Conservation (phyloP, 2,329 filamentous ascomycete genomes). For the Ilyonectria destructans region DNA sequence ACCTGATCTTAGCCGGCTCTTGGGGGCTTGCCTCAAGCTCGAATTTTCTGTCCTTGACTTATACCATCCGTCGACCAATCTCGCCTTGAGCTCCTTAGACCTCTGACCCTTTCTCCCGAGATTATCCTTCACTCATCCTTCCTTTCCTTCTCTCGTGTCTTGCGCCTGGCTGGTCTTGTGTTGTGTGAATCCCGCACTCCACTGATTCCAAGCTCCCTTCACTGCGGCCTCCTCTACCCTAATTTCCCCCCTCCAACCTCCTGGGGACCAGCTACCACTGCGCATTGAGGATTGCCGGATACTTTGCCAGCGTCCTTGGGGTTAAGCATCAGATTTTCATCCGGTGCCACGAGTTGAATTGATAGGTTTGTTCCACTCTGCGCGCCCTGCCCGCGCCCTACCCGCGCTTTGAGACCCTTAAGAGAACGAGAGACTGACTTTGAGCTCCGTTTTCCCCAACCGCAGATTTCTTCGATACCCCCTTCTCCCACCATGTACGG, state of each 20-base stretch:
- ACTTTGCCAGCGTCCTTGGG: conserved; percentile 48
- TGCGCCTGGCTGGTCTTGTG: conserved; percentile 51
- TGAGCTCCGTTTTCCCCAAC: conserved; percentile 23
- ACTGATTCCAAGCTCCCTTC: conserved; percentile 43
- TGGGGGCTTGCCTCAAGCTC: conserved; percentile 42
- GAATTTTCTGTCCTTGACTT: conserved; percentile 51
- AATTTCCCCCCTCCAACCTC: conserved; percentile 49
- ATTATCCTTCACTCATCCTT: conserved; percentile 49
- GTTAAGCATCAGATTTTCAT: conserved; percentile 45
- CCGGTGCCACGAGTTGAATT: conserved; percentile 50
- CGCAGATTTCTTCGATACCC: conserved; percentile 62
- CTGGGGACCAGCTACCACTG: conserved; percentile 50
- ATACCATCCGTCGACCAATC: conserved; percentile 50
- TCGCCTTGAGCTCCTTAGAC: conserved; percentile 44
- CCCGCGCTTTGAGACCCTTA: conserved; percentile 11
- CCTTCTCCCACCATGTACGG: conserved; percentile 82
- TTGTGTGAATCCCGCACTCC: conserved; percentile 47
- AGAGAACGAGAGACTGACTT: conserved; percentile 37
- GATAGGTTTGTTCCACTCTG: conserved; percentile 50
- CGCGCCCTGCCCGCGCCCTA: background rate
- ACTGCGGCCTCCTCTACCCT: conserved; percentile 39
- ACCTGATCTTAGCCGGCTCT: conserved; percentile 42
- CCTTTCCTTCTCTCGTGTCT: conserved; percentile 37
- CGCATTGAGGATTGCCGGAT: conserved; percentile 47
- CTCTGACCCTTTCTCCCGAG: conserved; percentile 48